These are phyloP conservation scores for Rosellinia necatrix DNA, from an alignment of 2,329 filamentous ascomycete species.

Conservation along the genomic window DNA sequence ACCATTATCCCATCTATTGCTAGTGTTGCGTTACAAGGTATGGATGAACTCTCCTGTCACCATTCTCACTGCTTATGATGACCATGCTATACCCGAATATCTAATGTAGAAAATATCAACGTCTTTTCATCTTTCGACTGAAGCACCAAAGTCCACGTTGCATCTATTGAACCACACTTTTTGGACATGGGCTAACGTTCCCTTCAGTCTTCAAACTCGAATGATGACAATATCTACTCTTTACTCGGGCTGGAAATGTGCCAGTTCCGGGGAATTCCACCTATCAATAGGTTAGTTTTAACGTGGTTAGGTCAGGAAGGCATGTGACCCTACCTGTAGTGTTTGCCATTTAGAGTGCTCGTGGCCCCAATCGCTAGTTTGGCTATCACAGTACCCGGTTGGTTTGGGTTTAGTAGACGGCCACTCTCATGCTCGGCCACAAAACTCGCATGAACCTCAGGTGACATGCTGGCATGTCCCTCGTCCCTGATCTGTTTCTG, in stretches of 20 bases:
- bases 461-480: constrained; percentile 55
- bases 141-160: constrained; percentile 48
- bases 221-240: constrained; percentile 19
- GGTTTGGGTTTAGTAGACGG: constrained; percentile 76
- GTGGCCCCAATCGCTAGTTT: constrained; percentile 70
- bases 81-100: constrained; percentile 77
- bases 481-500: constrained; percentile 77
- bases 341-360: constrained; percentile 74
- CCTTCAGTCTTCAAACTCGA: background rate
- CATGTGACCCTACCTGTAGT: constrained; percentile 62
- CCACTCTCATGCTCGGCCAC: constrained; percentile 70
- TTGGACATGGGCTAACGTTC: constrained; percentile 18
- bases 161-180: constrained; percentile 12
- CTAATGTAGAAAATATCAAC: constrained; percentile 68
- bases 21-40: constrained; percentile 32
- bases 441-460: constrained; percentile 69
- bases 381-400: constrained; percentile 85
- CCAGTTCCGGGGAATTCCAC: constrained; percentile 59
- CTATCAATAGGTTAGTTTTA: constrained; percentile 44
- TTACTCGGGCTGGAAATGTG: constrained; percentile 51
- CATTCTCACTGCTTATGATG: constrained; percentile 60
- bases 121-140: constrained; percentile 86
- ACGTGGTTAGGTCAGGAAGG: constrained; percentile 6
- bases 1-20: background rate
- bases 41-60: constrained; percentile 17